Conservation (phyloP, 106 monocot species). For the Dendrobium huoshanense region DNA sequence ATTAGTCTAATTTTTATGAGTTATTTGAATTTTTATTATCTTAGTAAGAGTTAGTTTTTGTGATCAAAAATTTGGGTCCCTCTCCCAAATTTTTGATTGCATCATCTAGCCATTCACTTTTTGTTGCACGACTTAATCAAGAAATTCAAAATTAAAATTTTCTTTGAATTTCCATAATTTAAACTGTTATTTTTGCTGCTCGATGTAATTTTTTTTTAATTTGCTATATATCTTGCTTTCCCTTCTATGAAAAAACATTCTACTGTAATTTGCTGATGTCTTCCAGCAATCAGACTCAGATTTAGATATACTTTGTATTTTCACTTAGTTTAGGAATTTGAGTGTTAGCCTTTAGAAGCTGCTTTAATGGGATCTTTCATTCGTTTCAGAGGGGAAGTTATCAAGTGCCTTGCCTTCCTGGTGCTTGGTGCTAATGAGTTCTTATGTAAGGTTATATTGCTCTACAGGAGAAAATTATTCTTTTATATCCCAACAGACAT, state of each 20-base stretch:
- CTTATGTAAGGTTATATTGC: background rate
- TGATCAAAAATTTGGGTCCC: no score
- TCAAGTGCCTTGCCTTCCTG: background rate
- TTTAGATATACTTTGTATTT: background rate
- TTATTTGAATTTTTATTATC: no score
- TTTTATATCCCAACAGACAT: background rate
- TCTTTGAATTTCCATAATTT: background rate
- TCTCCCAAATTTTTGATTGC: no score
- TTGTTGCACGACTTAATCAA: background rate
- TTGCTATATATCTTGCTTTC: background rate
- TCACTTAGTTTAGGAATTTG: background rate
- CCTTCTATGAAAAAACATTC: background rate
- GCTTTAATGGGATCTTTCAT: background rate
- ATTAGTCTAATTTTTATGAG: no score
- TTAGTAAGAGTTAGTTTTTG: no score
- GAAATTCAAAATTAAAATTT: background rate
- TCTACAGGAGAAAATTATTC: background rate
- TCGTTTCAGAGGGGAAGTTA: background rate
- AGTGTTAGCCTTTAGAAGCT: background rate
- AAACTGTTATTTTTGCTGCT: background rate
- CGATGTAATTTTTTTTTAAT: background rate
- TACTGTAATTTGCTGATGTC: background rate
- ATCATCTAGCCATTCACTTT: no score
- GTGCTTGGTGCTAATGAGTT: background rate
- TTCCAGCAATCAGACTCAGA: background rate